Percentiles rank a stretch among this genome's conserved stretches.
phyloP scores from a whole-genome alignment of 169 alveolate species.

The Cryptosporidium viatorum region DNA sequence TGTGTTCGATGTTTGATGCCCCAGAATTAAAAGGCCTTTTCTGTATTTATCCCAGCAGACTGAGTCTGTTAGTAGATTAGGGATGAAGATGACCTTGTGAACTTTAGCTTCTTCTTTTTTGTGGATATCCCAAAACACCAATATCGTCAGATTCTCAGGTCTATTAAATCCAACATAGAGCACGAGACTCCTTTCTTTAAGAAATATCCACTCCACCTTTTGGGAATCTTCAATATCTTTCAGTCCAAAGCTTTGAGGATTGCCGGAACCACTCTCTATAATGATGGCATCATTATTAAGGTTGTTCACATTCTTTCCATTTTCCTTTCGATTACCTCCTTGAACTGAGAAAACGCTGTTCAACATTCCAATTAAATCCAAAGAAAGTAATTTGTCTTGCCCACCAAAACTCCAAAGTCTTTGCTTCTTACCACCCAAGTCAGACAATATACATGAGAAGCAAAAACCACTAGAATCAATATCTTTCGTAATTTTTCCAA shows the following conservation, averaged over 20 bases:
- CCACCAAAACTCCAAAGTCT: conserved; percentile 41
- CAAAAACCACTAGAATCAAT: conserved; percentile 25
- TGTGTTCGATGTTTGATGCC: not conserved
- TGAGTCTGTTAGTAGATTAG: not conserved
- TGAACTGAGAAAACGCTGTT: conserved; percentile 1
- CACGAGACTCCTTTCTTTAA: not conserved
- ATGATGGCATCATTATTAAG: not conserved
- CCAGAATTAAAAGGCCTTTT: conserved; percentile 21
- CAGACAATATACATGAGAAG: conserved; percentile 13
- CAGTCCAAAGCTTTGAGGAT: not conserved
- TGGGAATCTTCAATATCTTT: conserved; percentile 34
- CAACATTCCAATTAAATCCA: conserved; percentile 27
- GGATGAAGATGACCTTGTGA: conserved; percentile 5
- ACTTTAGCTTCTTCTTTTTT: conserved; percentile 25
- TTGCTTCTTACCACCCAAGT: not conserved
- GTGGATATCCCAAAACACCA: conserved; percentile 21
- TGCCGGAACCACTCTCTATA: not conserved
- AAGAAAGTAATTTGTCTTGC: not conserved
- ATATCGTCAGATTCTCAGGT: not conserved
- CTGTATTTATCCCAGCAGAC: conserved; percentile 35
- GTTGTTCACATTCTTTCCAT: not conserved
- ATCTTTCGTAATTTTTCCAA: conserved; percentile 44
- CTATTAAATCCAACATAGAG: conserved; percentile 17
- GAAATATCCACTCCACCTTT: conserved; percentile 7
- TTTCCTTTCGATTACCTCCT: not conserved